Percentiles rank a stretch among this genome's conserved stretches.
Evolutionary conservation across 2,329 filamentous ascomycete genomes (phyloP).

Genomic region (Xylariaceae sp.): DNA sequence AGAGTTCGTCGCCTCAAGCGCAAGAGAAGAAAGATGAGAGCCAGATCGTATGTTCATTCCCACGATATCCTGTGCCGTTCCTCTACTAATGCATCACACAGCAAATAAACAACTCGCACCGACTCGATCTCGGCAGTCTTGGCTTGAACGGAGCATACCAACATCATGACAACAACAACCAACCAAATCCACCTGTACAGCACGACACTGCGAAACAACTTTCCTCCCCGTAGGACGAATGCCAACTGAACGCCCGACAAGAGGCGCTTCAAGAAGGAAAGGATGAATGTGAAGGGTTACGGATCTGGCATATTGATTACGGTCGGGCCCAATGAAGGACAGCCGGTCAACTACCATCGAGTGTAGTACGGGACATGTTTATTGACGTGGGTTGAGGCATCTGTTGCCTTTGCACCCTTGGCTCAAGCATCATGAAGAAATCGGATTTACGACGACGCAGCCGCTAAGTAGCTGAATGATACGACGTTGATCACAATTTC

Average conservation of each 20-base stretch:
- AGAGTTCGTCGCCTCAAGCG: constrained; percentile 97
- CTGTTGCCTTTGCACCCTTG: constrained; percentile 15
- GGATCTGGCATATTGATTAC: constrained; percentile 31
- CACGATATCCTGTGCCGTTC: background rate
- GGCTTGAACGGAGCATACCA: constrained; percentile 27
- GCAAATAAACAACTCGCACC: constrained; percentile 40
- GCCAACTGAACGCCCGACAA: constrained; percentile 3
- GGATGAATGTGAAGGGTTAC: constrained; percentile 23
- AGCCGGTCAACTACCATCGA: constrained; percentile 29
- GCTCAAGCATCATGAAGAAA: constrained; percentile 14
- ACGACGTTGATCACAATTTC: constrained; percentile 17
- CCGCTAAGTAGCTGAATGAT: constrained; percentile 26
- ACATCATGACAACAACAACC: constrained; percentile 32
- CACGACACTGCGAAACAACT: constrained; percentile 14
- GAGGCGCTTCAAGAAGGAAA: constrained; percentile 4
- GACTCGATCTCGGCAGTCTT: constrained; percentile 36
- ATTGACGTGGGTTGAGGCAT: constrained; percentile 17
- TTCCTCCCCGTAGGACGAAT: constrained; percentile 6
- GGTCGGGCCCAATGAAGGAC: constrained; percentile 25
- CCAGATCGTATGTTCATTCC: constrained; percentile 71
- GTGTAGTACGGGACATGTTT: constrained; percentile 27
- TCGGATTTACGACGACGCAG: constrained; percentile 13
- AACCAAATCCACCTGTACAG: constrained; percentile 30
- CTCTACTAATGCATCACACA: constrained; percentile 18
- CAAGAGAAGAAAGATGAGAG: constrained; percentile 99